Percentiles rank a stretch among this genome's conserved stretches.
Evolutionary conservation across 2,329 filamentous ascomycete genomes (phyloP).

Genomic region (Exophiala viscosa): DNA sequence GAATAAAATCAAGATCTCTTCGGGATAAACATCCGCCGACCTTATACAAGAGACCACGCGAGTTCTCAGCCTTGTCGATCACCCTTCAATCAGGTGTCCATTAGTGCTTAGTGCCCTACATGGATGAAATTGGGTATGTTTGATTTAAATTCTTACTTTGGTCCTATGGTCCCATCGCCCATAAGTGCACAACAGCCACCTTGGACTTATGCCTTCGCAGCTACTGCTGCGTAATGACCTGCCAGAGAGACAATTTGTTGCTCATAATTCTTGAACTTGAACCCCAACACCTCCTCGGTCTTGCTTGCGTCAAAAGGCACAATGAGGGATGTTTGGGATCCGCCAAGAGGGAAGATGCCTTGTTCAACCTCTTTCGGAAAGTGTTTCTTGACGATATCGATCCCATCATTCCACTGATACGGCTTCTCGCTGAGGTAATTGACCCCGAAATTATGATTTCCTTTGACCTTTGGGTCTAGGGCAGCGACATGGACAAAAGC

Average conservation of each 20-base stretch:
- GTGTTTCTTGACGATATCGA: conserved; percentile 41
- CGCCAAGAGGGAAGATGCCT: conserved; percentile 43
- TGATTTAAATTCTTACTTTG: no score
- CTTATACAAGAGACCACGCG: no score
- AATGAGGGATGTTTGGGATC: conserved; percentile 54
- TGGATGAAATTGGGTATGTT: no score
- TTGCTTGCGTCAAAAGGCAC: conserved; percentile 47
- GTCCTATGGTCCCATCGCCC: no score
- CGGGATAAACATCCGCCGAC: no score
- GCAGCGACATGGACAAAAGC: conserved; percentile 32
- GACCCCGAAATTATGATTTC: conserved; percentile 21
- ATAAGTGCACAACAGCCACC: no score
- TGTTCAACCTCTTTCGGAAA: conserved; percentile 39
- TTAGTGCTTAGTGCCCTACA: no score
- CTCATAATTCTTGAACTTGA: conserved; percentile 40
- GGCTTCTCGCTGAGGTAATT: conserved; percentile 10
- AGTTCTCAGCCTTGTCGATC: no score
- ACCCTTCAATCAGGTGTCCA: no score
- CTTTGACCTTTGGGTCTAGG: conserved; percentile 23
- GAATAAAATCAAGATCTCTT: no score
- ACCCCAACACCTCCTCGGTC: conserved; percentile 39
- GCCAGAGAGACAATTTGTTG: conserved; percentile 31
- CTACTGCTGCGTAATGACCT: conserved; percentile 16
- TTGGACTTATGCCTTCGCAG: conserved; percentile 1
- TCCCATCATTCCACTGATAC: conserved; percentile 39